Evolutionary conservation across 1,284 basidiomycete species (phyloP), one percentile per base, ranked within the genome.

Genomic region (Heterobasidion annosum): DNA sequence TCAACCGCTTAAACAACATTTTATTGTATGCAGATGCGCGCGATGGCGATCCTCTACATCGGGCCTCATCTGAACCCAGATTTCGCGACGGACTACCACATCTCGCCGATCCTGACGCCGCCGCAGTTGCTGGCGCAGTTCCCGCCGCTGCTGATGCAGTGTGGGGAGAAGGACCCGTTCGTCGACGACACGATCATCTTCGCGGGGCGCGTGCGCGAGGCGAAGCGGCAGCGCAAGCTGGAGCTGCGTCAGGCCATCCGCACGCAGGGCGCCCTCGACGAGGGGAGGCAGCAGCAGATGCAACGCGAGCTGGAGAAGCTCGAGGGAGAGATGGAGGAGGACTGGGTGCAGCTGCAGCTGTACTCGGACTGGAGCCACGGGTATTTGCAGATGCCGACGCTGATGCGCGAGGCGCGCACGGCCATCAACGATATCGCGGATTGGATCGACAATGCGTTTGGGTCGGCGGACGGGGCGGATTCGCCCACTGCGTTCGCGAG

Each of bases 31-130:
- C 33, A 96, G 93, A 96, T 98, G 90, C 89, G 96, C 45, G 93
- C 95, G 0, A 98, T 98, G 95, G 94, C 95, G 1, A 95, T 98
- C 63, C 75, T 98, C 55, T 98, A 98, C 71, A 88, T 98, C 58
- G 96, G 96, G 0, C 94, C 95, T 0, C 82, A 90, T 62, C 85
- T 85, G 53, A 89, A 93, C 65, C 95, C 96, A 13, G 93, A 98
- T 68, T 93, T 98, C 67, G 83, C 86, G 56, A 89, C 89, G 45
- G 94, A 99, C 75, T 98, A 98, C 70, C 87, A 90, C 70, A 85
- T 98, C 58, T 97, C 93, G 10, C 96, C 96, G 0, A 89, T 98
- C 61, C 81, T 98, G 50, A 84, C 94, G 2, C 96, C 96, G 0
- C 74, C 79, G 37, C 75, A 83, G 54, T 74, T 98, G 12, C 81